Base-by-base conservation (phyloP, 139 green algal species). In the Chlorella vulgaris region DNA sequence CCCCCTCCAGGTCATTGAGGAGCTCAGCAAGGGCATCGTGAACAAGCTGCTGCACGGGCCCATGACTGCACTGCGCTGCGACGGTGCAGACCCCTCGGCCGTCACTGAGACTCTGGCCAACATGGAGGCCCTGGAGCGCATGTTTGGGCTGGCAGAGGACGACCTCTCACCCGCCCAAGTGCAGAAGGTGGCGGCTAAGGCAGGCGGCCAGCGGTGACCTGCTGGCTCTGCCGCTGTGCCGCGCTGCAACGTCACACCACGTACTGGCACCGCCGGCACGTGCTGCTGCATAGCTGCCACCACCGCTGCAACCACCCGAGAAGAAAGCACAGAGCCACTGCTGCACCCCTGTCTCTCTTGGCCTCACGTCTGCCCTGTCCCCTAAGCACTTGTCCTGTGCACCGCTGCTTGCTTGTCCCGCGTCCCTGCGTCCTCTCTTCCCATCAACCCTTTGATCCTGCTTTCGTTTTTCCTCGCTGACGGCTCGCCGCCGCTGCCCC, bases 41-140 rank as follows among this genome's bases (percentile, higher is more conserved):
- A 99, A 99, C 93, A 99, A 99, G 92, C 90, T 99, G 79, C 89
- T 99, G 83, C 97, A 99, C 86, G 97, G 97, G 21, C 97, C 97
- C 66, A 99, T 99, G 97, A 95, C 93, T 21, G 94, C 96, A 53
- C 91, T 99, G 68, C 90, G 97, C 33, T 97, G 92, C 82, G 96
- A 99, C 78, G 94, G 91, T 51, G 94, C 89, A 3, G 94, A 99
- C 82, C 89, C 93, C 5, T 81, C 89, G 21, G 94, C 93, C 3
- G 95, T 99, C 0, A 87, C 83, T 10, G 89, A 98, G 91, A 99
- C 95, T 15, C 86, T 99, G 18, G 91, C 93, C 13, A 99, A 99
- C 92, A 99, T 99, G 97, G 91, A 98, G 51, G 97, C 97, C 2
- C 83, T 99, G 43, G 97, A 99, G 90, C 91, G 94, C 74, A 99